These are phyloP conservation scores for Phlegmacium glaucopus DNA, from an alignment of 768 basidiomycete species.

Conservation along the genomic window DNA sequence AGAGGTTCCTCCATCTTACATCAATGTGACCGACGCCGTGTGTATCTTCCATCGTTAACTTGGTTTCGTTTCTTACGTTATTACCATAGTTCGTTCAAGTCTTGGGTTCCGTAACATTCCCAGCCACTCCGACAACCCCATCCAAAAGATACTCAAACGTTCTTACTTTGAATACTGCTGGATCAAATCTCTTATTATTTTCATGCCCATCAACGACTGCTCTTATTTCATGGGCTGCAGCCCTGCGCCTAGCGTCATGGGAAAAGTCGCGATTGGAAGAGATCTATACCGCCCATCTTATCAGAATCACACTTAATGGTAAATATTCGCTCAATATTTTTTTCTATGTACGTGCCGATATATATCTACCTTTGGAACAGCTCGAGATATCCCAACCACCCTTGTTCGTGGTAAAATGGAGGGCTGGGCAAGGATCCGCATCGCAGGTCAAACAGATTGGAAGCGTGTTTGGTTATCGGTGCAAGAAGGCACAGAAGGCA, in stretches of 20 bases:
- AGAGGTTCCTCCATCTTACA: constrained; percentile 83
- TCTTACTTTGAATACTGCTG: constrained; percentile 91
- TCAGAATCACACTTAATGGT: constrained; percentile 68
- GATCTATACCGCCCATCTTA: constrained; percentile 93
- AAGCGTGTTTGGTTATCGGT: constrained; percentile 86
- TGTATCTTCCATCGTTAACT: constrained; percentile 29
- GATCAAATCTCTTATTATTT: constrained; percentile 85
- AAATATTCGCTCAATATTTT: constrained; percentile 2
- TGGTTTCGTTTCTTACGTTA: constrained; percentile 5
- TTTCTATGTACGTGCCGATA: background rate
- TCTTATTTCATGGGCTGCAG: constrained; percentile 87
- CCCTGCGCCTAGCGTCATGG: constrained; percentile 87
- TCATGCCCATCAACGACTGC: constrained; percentile 72
- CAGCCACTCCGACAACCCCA: constrained; percentile 46
- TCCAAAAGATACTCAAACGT: constrained; percentile 69
- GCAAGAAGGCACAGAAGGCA: constrained; percentile 39
- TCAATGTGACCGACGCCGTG: constrained; percentile 87
- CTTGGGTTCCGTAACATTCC: constrained; percentile 68
- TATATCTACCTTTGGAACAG: constrained; percentile 22
- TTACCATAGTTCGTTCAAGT: constrained; percentile 68
- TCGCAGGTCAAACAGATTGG: constrained; percentile 99
- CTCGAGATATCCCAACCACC: constrained; percentile 53
- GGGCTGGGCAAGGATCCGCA: constrained; percentile 86
- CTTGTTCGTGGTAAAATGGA: constrained; percentile 76
- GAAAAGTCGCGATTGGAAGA: constrained; percentile 95